These are phyloP conservation scores for Emergomyces pasteurianus DNA, from an alignment of 2,329 filamentous ascomycete species.

Conservation along the genomic window DNA sequence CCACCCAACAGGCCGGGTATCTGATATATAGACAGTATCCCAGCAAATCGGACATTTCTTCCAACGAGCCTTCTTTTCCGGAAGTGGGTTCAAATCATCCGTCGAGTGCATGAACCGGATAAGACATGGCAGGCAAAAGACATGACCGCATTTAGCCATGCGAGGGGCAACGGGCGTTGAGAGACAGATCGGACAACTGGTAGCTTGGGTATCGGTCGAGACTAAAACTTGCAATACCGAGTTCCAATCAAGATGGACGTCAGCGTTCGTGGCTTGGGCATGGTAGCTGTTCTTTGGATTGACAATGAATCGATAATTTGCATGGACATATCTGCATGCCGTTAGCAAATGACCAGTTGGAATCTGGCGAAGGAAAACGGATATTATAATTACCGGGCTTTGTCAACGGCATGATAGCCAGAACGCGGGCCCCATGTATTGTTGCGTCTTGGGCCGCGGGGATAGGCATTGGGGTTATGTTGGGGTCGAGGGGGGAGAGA, in stretches of 20 bases:
- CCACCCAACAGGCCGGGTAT: conserved; percentile 80
- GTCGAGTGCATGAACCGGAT: conserved; percentile 90
- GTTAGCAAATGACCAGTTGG: neutral
- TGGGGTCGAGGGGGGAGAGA: conserved; percentile 63
- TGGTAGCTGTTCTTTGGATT: conserved; percentile 69
- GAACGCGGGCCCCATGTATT: conserved; percentile 77
- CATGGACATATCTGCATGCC: conserved; percentile 62
- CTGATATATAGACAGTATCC: conserved; percentile 83
- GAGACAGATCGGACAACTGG: conserved; percentile 89
- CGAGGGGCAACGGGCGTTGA: conserved; percentile 84
- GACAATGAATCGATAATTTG: conserved; percentile 95
- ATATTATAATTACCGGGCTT: conserved; percentile 54
- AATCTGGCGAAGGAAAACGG: neutral
- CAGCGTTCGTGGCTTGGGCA: conserved; percentile 70
- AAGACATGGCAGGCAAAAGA: conserved; percentile 87
- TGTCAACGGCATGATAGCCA: conserved; percentile 81
- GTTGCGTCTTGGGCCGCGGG: conserved; percentile 54
- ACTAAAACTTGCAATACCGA: conserved; percentile 84
- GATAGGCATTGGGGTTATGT: conserved; percentile 40
- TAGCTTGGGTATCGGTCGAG: conserved; percentile 74
- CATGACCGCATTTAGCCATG: conserved; percentile 95
- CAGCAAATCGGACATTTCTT: conserved; percentile 96
- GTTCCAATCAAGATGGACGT: conserved; percentile 82
- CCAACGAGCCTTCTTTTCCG: conserved; percentile 63
- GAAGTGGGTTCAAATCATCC: conserved; percentile 49